These are phyloP conservation scores for Gloeopeniophorella convolvens DNA, from an alignment of 768 basidiomycete genomes.

Conservation along the genomic window DNA sequence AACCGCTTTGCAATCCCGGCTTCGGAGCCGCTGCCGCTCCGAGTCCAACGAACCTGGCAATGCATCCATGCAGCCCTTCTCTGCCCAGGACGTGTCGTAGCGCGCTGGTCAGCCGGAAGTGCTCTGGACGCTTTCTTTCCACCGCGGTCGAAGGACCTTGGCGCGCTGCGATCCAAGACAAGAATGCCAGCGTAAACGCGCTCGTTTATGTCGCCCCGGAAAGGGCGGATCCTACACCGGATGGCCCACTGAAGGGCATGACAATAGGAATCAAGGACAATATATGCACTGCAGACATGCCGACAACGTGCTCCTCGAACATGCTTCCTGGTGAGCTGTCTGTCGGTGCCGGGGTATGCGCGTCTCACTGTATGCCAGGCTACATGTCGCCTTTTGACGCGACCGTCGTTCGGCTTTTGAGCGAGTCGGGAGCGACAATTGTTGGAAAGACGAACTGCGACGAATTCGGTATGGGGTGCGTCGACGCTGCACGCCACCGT, in stretches of 20 bases:
- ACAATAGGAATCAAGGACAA: constrained; percentile 81
- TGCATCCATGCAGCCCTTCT: too few species aligned
- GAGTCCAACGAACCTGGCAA: too few species aligned
- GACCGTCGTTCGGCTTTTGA: constrained; percentile 66
- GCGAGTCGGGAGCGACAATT: constrained; percentile 57
- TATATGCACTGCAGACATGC: constrained; percentile 61
- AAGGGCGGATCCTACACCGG: not conserved
- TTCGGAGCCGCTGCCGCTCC: too few species aligned
- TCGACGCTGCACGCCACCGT: constrained; percentile 1
- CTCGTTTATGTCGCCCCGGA: constrained; percentile 34
- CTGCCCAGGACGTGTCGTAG: not conserved
- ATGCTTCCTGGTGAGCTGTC: constrained; percentile 54
- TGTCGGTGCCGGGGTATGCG: not conserved
- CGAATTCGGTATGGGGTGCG: constrained; percentile 97
- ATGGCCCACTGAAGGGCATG: constrained; percentile 34
- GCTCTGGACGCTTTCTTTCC: constrained; percentile 4
- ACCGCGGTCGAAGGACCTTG: constrained; percentile 1
- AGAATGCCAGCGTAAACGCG: constrained; percentile 47
- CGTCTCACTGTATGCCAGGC: constrained; percentile 33
- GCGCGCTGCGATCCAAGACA: constrained; percentile 12
- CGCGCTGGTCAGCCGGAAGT: not conserved
- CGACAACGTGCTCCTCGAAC: constrained; percentile 72
- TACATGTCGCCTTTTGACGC: constrained; percentile 82
- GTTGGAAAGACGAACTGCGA: constrained; percentile 93
- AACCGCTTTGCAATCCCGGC: too few species aligned